Evolutionary conservation across 208 protist species (phyloP), one percentile per base, ranked within the genome.

Genomic region (Wallacemonas collosoma): DNA sequence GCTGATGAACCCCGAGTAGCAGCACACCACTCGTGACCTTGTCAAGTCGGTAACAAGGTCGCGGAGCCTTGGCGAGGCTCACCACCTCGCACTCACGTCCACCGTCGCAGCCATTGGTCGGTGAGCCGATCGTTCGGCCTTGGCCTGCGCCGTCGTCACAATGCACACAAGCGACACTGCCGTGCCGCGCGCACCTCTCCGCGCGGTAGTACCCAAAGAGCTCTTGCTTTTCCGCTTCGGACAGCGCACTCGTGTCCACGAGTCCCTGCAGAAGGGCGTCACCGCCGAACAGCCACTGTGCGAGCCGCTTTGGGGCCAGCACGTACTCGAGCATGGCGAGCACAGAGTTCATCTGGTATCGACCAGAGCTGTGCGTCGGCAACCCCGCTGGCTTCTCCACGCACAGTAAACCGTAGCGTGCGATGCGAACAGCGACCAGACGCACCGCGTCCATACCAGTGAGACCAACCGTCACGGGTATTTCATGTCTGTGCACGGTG

Each of bases 321-420:
- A 93, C 88, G 70, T 95, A 95, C 82, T 95, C 95, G 38, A 99
- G 55, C 62, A 98, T 91, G 9, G 71, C 68, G 2, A 93, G 77
- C 15, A 98, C 70, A 8, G 95, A 91, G 79, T 99, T 99, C 76
- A 96, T 90, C 51, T 93, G 81, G 77, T 97, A 99, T 62, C 96
- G 71, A 1, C 95, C 95, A 12, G 85, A 95, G 3, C 93, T 86
- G 75, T 98, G 96, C 12, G 90, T 94, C 12, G 88, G 89, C 2
- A 96, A 26, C n/a, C 89, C 90, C 2, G 87, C 74, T 1, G 94
- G 91, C 76, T 96, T 96, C 56, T 84, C 67, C 8, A 96, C 69
- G 48, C 79, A 72, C 26, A 94, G 41, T 36, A 95, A 54, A 11
- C 91, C 91, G 76, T 89, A 91, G 5, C 11, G 47, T 3, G 9